A percentile compares a stretch with the other conserved stretches of the same genome.
Conservation (phyloP, 1,284 basidiomycete species). For the Pulveroboletus sp. region DNA sequence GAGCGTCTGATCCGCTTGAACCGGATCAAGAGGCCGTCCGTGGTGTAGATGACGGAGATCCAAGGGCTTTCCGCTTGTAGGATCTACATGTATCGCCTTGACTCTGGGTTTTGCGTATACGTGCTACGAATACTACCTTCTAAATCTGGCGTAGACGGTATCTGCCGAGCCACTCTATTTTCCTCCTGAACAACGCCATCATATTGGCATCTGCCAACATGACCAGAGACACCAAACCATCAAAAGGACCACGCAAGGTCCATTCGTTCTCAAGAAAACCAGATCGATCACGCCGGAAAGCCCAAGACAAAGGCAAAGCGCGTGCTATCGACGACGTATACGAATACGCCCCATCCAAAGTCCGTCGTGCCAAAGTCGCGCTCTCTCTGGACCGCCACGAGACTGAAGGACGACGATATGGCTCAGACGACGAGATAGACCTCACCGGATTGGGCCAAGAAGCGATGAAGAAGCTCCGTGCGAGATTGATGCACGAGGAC, state of each 20-base stretch:
- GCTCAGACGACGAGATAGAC: slow-evolving; percentile 42
- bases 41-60: neutral
- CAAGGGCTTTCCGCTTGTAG: slow-evolving; percentile 10
- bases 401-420: slow-evolving; percentile 39
- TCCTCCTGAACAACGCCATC: slow-evolving; percentile 2
- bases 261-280: slow-evolving; percentile 8
- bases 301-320: slow-evolving; percentile 11
- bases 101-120: too few species aligned
- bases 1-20: slow-evolving; percentile 30
- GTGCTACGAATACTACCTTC: slow-evolving; percentile 25
- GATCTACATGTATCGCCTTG: slow-evolving; percentile 1
- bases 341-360: slow-evolving; percentile 58
- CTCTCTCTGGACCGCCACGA: slow-evolving; percentile 63
- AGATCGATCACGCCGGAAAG: slow-evolving; percentile 17
- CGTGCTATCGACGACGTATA: slow-evolving; percentile 52
- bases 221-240: slow-evolving; percentile 18
- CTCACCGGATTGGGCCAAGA: slow-evolving; percentile 39
- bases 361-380: slow-evolving; percentile 54
- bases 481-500: slow-evolving; percentile 59
- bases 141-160: slow-evolving; percentile 14
- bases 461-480: slow-evolving; percentile 40
- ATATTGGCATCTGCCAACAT: slow-evolving; percentile 10
- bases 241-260: slow-evolving; percentile 14
- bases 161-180: slow-evolving; percentile 13
- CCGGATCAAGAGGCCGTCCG: neutral